Evolutionary conservation across 768 basidiomycete genomes (phyloP).

Genomic region (Mrakia frigida): DNA sequence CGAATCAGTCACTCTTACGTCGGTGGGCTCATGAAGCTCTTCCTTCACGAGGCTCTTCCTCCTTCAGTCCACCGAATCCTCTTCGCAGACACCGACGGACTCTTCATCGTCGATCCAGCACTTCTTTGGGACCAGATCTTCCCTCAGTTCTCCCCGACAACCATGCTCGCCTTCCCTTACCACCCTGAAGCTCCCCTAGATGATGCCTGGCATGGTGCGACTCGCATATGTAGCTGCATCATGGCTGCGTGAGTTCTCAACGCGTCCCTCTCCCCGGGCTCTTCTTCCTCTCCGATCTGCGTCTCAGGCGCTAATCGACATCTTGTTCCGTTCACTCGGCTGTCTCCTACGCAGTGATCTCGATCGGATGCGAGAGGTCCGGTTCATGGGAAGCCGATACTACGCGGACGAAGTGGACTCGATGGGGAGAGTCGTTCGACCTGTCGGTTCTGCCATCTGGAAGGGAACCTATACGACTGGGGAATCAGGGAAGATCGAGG

Average conservation of each 20-base stretch:
- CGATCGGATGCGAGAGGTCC: constrained; percentile 1
- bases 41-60: constrained; percentile 13
- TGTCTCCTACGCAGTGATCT: not conserved
- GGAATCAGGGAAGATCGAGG: constrained; percentile 6
- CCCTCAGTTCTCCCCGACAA: constrained; percentile 2
- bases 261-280: too few species aligned
- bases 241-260: not conserved
- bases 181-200: not conserved
- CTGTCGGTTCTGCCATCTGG: not conserved
- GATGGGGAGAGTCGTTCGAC: not conserved
- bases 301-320: too few species aligned
- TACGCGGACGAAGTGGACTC: not conserved
- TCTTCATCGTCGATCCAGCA: constrained; percentile 3
- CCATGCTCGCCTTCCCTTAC: constrained; percentile 8
- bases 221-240: not conserved
- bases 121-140: constrained; percentile 13
- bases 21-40: constrained; percentile 11
- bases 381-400: not conserved
- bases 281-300: too few species aligned
- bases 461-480: constrained; percentile 6
- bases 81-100: constrained; percentile 9
- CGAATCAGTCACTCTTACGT: constrained; percentile 3
- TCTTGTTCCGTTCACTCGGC: too few species aligned
- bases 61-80: constrained; percentile 6
- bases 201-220: constrained; percentile 1